Base-by-base conservation (phyloP, 176 grass and related monocot genomes). In the Avena sativa region DNA sequence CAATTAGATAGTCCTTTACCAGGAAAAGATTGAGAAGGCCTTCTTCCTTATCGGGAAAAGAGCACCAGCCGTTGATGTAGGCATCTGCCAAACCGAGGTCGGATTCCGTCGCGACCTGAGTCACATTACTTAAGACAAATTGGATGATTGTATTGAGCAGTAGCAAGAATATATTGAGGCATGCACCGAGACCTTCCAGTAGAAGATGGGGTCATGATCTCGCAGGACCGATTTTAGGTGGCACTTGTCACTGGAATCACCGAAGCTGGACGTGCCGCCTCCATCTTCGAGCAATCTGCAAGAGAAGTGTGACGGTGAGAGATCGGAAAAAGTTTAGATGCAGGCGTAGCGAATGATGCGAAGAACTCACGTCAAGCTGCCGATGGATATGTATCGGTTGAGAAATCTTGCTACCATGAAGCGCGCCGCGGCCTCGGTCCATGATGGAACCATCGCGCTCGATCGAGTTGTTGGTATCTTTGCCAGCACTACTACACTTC, bases 211-310 rank as follows among this genome's bases (percentile, higher is more conserved):
- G 70, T 91, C 86, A 62, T 97, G 91, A 9, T 95, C 85, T 87
- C 86, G 66, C 43, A 98, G 58, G 49, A 90, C 77, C 72, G 85
- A 90, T 85, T 93, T 98, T 5, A 59, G 13, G 63, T 60, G 56
- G 77, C 87, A 85, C 67, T 83, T 83, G 64, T 67, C 83, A 32
- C 23, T 88, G 8, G 46, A 40, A 84, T 92, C 87, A 56, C 91
- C 91, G 13, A 95, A 93, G 23, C 78, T 91, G 72, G 90, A 93
- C 78, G 95, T 93, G 9, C 65, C 90, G 15, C 95, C 95, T 81
- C 95, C 95, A 82, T 93, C 95, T 87, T 98, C 95, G 26, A 93
- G 86, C 63, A 98, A 74, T 25, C 95, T 98, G 69, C 2, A n/a
- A 20, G 55, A 48, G 21, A 71, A 17, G 9, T 40, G 30, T 14